A percentile compares a stretch with the other conserved stretches of the same genome.
Evolutionary conservation across 495 filamentous ascomycete species (phyloP).

Genomic region (Hypoxylon rickii): DNA sequence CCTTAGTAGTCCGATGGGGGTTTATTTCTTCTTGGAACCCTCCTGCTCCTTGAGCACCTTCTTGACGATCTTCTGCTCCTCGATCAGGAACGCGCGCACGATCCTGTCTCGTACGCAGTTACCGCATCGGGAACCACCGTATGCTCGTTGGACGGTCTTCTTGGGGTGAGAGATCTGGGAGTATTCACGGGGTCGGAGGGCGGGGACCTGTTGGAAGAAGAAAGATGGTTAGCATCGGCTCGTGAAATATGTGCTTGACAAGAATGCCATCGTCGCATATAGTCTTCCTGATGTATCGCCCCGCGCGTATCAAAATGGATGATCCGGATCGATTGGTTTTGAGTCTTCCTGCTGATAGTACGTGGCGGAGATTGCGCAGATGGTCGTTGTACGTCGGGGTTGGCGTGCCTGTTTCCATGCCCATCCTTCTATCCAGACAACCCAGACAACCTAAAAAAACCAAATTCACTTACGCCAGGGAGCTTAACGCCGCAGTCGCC

Average conservation of each 20-base stretch:
- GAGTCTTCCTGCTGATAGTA: too few species aligned
- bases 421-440: too few species aligned
- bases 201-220: slow-evolving; percentile 71
- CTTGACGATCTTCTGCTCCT: slow-evolving; percentile 99
- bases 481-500: slow-evolving; percentile 98
- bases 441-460: too few species aligned
- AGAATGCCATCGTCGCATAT: too few species aligned
- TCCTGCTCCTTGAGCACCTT: slow-evolving; percentile 92
- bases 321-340: too few species aligned
- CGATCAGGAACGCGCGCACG: slow-evolving; percentile 96
- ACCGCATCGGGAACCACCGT: slow-evolving; percentile 96
- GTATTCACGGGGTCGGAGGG: slow-evolving; percentile 97
- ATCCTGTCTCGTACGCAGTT: slow-evolving; percentile 98
- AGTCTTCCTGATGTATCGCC: too few species aligned
- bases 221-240: slow-evolving; percentile 8
- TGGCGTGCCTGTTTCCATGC: neutral
- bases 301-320: neutral
- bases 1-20: slow-evolving; percentile 30
- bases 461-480: slow-evolving; percentile 76
- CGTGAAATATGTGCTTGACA: too few species aligned
- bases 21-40: slow-evolving; percentile 79
- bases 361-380: neutral
- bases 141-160: slow-evolving; percentile 98
- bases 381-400: neutral
- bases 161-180: slow-evolving; percentile 92